Conservation (phyloP, 495 filamentous ascomycete species). For the Pseudevernia furfuracea region DNA sequence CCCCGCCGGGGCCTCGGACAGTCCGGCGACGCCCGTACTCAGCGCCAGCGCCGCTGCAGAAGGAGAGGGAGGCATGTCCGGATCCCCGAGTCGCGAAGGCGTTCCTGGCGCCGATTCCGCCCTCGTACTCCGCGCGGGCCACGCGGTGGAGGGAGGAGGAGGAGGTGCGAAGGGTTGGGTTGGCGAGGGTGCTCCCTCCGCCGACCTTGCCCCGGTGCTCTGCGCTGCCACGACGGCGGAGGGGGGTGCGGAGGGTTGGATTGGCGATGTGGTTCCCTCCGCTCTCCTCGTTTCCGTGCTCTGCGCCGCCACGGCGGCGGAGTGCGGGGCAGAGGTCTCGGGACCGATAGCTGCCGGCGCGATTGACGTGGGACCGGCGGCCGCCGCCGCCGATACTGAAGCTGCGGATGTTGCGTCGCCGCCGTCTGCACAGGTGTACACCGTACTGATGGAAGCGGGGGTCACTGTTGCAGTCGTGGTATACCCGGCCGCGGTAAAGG, state of each 20-base stretch:
- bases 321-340: neutral
- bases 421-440: neutral
- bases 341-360: neutral
- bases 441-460: constrained; percentile 1
- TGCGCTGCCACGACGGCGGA: neutral
- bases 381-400: neutral
- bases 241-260: neutral
- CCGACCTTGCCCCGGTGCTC: neutral
- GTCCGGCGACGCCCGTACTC: neutral
- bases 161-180: neutral
- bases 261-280: neutral
- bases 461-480: constrained; percentile 4
- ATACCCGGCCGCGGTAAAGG: neutral
- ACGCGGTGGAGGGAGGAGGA: too few species aligned
- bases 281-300: neutral
- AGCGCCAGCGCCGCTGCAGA: neutral
- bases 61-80: neutral
- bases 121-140: too few species aligned
- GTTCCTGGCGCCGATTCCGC: too few species aligned
- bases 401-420: neutral
- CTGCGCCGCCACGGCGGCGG: neutral
- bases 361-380: neutral
- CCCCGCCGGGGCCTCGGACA: neutral
- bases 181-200: neutral
- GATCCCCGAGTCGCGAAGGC: too few species aligned